Evolutionary conservation across 768 basidiomycete species (phyloP).

Genomic region (Rossbeevera mucosa): DNA sequence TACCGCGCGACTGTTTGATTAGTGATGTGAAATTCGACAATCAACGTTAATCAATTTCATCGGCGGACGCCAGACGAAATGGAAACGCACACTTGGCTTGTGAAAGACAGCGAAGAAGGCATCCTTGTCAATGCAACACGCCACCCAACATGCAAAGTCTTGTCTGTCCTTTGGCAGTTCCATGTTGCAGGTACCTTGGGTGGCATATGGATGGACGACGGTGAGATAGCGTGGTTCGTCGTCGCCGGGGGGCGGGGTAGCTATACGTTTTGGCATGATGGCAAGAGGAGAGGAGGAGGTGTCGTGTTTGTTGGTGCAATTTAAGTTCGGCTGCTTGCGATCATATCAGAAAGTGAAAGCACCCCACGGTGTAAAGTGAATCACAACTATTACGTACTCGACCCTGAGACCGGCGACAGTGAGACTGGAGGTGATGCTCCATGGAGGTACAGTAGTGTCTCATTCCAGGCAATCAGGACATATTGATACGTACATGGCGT

Average conservation of each 20-base stretch:
- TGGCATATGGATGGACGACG: constrained; percentile 43
- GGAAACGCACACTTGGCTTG: constrained; percentile 39
- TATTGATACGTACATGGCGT: too few species aligned
- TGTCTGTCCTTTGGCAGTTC: constrained; percentile 34
- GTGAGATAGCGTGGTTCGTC: constrained; percentile 44
- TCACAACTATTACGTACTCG: too few species aligned
- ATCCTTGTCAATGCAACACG: constrained; percentile 34
- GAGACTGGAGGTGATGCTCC: too few species aligned
- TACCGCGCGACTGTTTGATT: constrained; percentile 35
- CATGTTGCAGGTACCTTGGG: constrained; percentile 37
- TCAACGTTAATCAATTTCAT: too few species aligned
- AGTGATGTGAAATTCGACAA: neutral
- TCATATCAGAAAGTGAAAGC: constrained; percentile 3
- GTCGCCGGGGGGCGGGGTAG: constrained; percentile 39
- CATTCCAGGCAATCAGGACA: too few species aligned
- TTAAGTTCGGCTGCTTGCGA: neutral
- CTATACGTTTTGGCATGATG: constrained; percentile 39
- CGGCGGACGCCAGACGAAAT: neutral
- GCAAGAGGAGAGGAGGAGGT: neutral
- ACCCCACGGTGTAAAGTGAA: too few species aligned
- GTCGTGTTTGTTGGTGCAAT: neutral
- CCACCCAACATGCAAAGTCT: constrained; percentile 41
- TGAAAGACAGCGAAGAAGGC: constrained; percentile 39
- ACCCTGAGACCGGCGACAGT: too few species aligned
- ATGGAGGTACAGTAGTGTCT: too few species aligned